Evolutionary conservation across 2,329 filamentous ascomycete species (phyloP), one percentile per base, ranked within the genome.

Genomic region (Ceratocystis harringtonii): DNA sequence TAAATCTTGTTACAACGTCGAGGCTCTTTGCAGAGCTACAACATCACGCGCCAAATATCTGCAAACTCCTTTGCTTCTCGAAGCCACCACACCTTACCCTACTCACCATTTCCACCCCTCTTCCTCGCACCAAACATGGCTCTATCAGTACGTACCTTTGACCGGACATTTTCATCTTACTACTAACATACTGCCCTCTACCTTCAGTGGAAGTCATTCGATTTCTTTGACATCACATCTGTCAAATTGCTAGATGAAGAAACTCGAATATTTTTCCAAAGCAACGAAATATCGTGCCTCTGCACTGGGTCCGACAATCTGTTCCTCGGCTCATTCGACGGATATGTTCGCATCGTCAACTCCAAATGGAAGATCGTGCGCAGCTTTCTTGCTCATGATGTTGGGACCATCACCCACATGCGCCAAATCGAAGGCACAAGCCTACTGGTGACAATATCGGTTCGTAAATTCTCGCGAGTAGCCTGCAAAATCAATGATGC

Each of bases 211-310:
- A 96, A 96, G 88, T 87, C 88, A 71, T 99, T 99, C 80, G 92
- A 95, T 81, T 99, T 99, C 86, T 97, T 99, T 83, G 90, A 96
- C 77, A 90, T 95, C 75, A 85, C 85, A 74, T 87, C 89, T 74
- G 86, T 96, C 75, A 85, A 87, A 73, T 81, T 92, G 71, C 83
- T 83, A 70, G 88, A 95, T 74, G 87, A 87, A 72, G 90, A 95
- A 73, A 87, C 85, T 73, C 84, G 85, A 70, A 82, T 85, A 72
- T 81, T 91, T 73, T 88, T 95, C 78, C 87, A 92, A 75, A 88
- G 89, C 82, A 84, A 83, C 73, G 90, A 91, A 70, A 86, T 95
- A 67, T 88, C 89, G 63, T 90, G 86, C 72, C 81, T 96, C 61
- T 90, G 89, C 73, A 88, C 92, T 36, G 92, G 92, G 48, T 91